Percentiles rank a stretch among this genome's conserved stretches.
phyloP scores from a whole-genome alignment of 2,329 filamentous ascomycete genomes.

The Triangularia setosa region DNA sequence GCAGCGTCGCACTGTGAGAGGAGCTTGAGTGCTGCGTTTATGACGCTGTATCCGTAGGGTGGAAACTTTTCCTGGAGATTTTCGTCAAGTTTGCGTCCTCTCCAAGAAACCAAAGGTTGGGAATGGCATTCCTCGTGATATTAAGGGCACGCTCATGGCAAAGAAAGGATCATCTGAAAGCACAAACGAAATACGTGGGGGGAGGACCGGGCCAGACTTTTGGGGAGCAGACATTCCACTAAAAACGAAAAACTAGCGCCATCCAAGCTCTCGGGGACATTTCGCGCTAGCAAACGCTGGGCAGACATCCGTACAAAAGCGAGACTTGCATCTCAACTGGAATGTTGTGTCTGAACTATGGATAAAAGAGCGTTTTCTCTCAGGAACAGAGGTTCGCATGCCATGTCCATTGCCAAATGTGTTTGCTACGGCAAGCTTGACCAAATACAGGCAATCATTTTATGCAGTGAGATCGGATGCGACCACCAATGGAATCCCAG shows the following conservation, averaged over 20 bases:
- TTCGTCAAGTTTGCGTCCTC: neutral
- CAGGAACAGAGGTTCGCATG: neutral
- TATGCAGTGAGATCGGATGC: neutral
- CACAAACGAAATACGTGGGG: neutral
- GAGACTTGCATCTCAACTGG: neutral
- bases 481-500: neutral
- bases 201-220: neutral
- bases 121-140: neutral
- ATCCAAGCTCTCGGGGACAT: neutral
- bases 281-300: neutral
- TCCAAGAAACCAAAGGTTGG: neutral
- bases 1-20: neutral
- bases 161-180: too few species aligned
- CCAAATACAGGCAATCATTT: neutral
- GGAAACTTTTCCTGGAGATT: too few species aligned
- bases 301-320: neutral
- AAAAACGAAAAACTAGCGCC: neutral
- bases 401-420: neutral
- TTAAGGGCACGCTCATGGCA: too few species aligned
- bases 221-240: neutral
- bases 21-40: neutral
- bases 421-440: neutral
- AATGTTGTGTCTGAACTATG: neutral
- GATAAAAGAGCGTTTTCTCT: neutral
- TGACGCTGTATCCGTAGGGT: neutral